These are phyloP conservation scores for Lathyrus oleraceus DNA, from an alignment of 306 rosid genomes.

Conservation along the genomic window DNA sequence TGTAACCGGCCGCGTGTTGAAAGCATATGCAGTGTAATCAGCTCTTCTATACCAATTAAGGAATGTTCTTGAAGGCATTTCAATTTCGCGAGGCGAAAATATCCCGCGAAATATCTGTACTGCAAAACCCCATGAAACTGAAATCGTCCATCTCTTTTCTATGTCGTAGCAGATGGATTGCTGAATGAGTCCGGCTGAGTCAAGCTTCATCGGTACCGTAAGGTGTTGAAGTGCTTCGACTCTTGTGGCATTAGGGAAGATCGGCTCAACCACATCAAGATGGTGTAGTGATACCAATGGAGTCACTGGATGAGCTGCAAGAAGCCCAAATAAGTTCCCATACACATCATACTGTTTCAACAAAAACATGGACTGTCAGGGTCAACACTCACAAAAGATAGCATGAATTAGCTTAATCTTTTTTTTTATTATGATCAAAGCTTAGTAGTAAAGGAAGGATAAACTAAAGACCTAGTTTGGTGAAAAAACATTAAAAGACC, in stretches of 20 bases:
- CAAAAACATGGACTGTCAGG: neutral
- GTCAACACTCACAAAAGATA: constrained; percentile 5
- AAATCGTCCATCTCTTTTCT: constrained; percentile 67
- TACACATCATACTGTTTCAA: constrained; percentile 86
- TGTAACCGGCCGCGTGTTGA: constrained; percentile 91
- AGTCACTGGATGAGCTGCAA: constrained; percentile 89
- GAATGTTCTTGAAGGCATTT: constrained; percentile 96
- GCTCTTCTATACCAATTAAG: constrained; percentile 92
- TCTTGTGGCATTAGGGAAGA: constrained; percentile 75
- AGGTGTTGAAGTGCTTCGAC: constrained; percentile 76
- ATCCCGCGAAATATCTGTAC: constrained; percentile 86
- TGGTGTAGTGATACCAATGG: constrained; percentile 94
- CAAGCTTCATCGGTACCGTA: constrained; percentile 65
- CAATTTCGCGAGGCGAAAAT: constrained; percentile 78
- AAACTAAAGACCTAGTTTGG: neutral
- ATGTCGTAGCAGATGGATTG: constrained; percentile 89
- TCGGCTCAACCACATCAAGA: constrained; percentile 95
- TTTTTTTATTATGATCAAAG: neutral
- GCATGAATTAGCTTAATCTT: neutral
- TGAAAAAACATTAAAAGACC: neutral
- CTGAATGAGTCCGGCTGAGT: constrained; percentile 86
- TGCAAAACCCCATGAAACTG: constrained; percentile 94
- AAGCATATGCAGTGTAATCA: constrained; percentile 92
- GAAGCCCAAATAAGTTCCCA: constrained; percentile 93
- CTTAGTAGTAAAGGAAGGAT: too few relatives aligned